Evolutionary conservation across 2,329 filamentous ascomycete species (phyloP).

Genomic region (Sordariomycetes sp.): DNA sequence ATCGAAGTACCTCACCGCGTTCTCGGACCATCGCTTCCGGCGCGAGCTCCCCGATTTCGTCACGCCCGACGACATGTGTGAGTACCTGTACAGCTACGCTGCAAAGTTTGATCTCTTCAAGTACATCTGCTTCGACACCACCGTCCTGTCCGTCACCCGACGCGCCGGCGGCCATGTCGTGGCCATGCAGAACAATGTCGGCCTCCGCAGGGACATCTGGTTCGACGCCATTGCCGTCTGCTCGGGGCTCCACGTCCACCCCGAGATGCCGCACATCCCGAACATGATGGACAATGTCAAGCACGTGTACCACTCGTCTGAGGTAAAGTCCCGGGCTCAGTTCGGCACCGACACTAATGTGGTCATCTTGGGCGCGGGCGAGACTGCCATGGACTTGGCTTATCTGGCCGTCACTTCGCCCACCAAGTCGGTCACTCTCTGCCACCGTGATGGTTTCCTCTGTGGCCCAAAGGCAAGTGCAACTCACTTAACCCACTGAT

Average conservation of each 20-base stretch:
- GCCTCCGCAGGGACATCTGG: constrained; percentile 12
- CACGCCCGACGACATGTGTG: constrained; percentile 24
- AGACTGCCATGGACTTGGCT: constrained; percentile 33
- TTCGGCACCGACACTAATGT: constrained; percentile 28
- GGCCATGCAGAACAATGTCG: constrained; percentile 6
- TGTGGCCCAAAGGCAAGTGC: constrained; percentile 28
- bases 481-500: background rate
- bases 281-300: constrained; percentile 24
- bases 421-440: constrained; percentile 29
- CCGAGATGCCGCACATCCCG: constrained; percentile 23
- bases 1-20: constrained; percentile 37
- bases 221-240: constrained; percentile 36
- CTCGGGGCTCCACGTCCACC: constrained; percentile 30
- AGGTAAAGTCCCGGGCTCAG: constrained; percentile 27
- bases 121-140: constrained; percentile 22
- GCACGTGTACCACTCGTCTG: constrained; percentile 28
- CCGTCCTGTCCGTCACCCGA: constrained; percentile 17
- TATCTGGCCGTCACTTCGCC: constrained; percentile 31
- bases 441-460: constrained; percentile 33
- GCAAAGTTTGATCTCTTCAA: constrained; percentile 23
- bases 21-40: constrained; percentile 35
- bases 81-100: constrained; percentile 30
- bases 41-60: constrained; percentile 31
- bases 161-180: background rate
- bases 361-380: constrained; percentile 30